These are phyloP conservation scores for Alternaria ventricosa DNA, from an alignment of 2,329 filamentous ascomycete species.

Conservation along the genomic window DNA sequence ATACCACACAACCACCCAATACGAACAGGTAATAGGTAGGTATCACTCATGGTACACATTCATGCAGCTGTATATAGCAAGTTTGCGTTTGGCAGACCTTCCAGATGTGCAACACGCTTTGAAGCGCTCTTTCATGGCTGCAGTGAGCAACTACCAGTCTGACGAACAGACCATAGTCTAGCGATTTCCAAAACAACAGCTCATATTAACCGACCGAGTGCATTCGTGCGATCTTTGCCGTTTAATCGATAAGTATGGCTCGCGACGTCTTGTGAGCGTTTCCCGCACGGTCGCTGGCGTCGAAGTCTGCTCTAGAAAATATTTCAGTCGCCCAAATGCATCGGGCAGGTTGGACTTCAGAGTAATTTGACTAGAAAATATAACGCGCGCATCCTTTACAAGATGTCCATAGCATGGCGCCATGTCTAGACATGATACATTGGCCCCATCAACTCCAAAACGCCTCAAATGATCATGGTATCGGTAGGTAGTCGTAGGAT, in stretches of 20 bases:
- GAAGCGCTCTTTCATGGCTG: background rate
- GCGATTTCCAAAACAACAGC: background rate
- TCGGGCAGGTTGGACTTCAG: conserved; percentile 5
- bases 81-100: background rate
- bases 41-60: background rate
- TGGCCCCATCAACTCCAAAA: conserved; percentile 39
- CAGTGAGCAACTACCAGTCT: background rate
- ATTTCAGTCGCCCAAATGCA: conserved; percentile 1
- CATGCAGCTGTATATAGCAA: background rate
- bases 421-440: conserved; percentile 34
- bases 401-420: conserved; percentile 25
- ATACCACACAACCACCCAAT: background rate
- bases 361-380: conserved; percentile 18
- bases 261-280: background rate
- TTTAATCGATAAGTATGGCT: background rate
- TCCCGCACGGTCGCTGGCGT: background rate
- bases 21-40: background rate
- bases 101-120: background rate
- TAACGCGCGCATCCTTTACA: conserved; percentile 10
- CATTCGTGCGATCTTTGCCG: background rate
- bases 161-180: background rate
- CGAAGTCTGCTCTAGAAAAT: background rate
- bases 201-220: background rate
- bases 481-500: conserved; percentile 36
- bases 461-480: conserved; percentile 45